Conservation (phyloP, 2,329 filamentous ascomycete genomes). For the Ascochyta koolunga region DNA sequence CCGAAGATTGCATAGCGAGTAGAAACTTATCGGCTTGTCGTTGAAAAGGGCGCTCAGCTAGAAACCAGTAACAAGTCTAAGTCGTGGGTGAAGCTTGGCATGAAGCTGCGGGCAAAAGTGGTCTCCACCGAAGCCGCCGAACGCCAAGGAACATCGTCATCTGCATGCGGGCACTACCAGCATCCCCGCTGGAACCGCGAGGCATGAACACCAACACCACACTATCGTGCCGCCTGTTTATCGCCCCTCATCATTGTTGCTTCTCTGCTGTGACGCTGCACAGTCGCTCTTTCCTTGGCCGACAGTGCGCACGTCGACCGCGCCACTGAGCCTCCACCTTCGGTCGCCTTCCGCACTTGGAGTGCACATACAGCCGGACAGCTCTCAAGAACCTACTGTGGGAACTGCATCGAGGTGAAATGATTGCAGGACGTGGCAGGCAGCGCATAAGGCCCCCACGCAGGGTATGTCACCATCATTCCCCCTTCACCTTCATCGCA, state of each 20-base stretch:
- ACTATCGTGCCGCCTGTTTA: not conserved
- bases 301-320: not conserved
- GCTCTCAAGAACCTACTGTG: not conserved
- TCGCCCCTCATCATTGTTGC: not conserved
- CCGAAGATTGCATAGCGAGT: slow-evolving; percentile 32
- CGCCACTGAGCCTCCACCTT: slow-evolving; percentile 1
- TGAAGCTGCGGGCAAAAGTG: slow-evolving; percentile 11
- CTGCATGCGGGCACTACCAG: slow-evolving; percentile 22
- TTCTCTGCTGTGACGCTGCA: not conserved
- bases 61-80: not conserved
- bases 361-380: not conserved
- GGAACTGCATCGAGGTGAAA: slow-evolving; percentile 31
- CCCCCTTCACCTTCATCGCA: not conserved
- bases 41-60: not conserved
- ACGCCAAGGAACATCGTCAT: slow-evolving; percentile 20
- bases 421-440: slow-evolving; percentile 61
- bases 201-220: slow-evolving; percentile 8
- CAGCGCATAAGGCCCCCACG: slow-evolving; percentile 71
- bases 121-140: slow-evolving; percentile 15
- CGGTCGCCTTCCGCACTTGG: not conserved
- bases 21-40: not conserved
- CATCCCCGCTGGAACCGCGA: slow-evolving; percentile 10
- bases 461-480: slow-evolving; percentile 63
- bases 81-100: slow-evolving; percentile 1
- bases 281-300: slow-evolving; percentile 3